These are phyloP conservation scores for Hypoxylon sp. DNA, from an alignment of 2,329 filamentous ascomycete species.

Conservation along the genomic window DNA sequence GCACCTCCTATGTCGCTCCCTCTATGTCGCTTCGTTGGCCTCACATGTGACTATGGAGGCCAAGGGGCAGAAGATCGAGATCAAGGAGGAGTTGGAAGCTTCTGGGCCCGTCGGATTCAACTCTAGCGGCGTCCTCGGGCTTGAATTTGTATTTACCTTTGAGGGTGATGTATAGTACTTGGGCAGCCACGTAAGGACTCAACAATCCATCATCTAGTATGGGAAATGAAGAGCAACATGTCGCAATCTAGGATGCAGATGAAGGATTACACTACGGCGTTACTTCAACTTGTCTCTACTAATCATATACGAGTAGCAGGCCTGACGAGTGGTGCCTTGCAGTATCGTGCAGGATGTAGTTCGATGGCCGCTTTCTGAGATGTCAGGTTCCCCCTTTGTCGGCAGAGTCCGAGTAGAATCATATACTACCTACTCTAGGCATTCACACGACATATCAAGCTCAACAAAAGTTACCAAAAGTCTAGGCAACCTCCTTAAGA, in stretches of 20 bases:
- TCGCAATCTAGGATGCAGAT: not conserved
- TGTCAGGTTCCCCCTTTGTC: not conserved
- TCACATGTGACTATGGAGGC: not conserved
- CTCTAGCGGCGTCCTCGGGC: not conserved
- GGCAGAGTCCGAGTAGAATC: not conserved
- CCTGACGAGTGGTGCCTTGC: not conserved
- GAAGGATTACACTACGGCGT: not conserved
- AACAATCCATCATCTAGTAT: not conserved
- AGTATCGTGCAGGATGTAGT: constrained; percentile 3
- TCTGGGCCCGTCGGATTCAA: not conserved
- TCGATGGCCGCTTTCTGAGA: constrained; percentile 6
- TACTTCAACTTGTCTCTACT: not conserved
- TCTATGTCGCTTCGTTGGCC: not conserved
- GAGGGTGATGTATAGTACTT: not conserved
- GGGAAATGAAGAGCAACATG: not conserved
- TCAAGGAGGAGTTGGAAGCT: not conserved
- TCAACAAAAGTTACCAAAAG: not conserved
- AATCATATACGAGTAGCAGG: too few species aligned
- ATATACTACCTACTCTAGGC: too few species aligned
- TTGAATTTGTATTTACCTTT: not conserved
- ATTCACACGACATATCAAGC: not conserved
- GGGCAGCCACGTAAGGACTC: not conserved
- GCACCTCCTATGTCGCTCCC: not conserved
- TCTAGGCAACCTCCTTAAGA: not conserved
- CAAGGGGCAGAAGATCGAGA: not conserved